These are phyloP conservation scores for Leccinum aurantiacum DNA, from an alignment of 768 basidiomycete species.

Conservation along the genomic window DNA sequence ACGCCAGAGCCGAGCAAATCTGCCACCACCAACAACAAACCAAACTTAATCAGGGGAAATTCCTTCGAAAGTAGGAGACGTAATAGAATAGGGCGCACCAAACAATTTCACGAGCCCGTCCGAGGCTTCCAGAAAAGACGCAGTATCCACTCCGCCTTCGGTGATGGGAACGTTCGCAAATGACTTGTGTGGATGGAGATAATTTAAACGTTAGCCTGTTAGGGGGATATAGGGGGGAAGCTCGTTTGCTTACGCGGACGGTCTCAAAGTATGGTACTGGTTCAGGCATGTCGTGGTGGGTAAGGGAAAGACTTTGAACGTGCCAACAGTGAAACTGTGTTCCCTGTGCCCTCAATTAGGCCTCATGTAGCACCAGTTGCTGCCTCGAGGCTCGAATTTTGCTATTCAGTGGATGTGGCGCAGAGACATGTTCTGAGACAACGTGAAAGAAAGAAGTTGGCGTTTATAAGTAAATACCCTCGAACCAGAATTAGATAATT, in stretches of 20 bases:
- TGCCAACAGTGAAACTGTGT: conserved; percentile 6
- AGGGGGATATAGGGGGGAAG: background rate
- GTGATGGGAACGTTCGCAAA: conserved; percentile 81
- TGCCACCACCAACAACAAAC: conserved; percentile 24
- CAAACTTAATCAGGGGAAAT: conserved; percentile 13
- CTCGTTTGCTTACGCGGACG: conserved; percentile 49
- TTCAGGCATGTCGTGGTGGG: conserved; percentile 24
- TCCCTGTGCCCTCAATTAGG: conserved; percentile 11
- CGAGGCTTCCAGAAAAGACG: conserved; percentile 80
- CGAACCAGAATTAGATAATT: conserved; percentile 26
- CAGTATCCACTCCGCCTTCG: conserved; percentile 76
- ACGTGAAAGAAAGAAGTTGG: conserved; percentile 12
- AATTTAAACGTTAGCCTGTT: background rate
- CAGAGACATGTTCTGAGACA: conserved; percentile 21
- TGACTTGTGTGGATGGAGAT: conserved; percentile 50
- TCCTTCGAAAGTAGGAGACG: conserved; percentile 10
- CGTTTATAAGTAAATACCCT: background rate
- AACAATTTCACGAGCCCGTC: conserved; percentile 81
- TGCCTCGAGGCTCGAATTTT: conserved; percentile 30
- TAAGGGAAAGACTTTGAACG: conserved; percentile 6
- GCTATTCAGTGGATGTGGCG: conserved; percentile 23
- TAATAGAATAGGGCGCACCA: conserved; percentile 44
- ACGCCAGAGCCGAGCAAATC: conserved; percentile 68
- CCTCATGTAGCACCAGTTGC: conserved; percentile 19
- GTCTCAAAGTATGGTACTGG: conserved; percentile 62